Evolutionary conservation across 2,329 filamentous ascomycete genomes (phyloP).

Genomic region (Taxawa tesnikishii): DNA sequence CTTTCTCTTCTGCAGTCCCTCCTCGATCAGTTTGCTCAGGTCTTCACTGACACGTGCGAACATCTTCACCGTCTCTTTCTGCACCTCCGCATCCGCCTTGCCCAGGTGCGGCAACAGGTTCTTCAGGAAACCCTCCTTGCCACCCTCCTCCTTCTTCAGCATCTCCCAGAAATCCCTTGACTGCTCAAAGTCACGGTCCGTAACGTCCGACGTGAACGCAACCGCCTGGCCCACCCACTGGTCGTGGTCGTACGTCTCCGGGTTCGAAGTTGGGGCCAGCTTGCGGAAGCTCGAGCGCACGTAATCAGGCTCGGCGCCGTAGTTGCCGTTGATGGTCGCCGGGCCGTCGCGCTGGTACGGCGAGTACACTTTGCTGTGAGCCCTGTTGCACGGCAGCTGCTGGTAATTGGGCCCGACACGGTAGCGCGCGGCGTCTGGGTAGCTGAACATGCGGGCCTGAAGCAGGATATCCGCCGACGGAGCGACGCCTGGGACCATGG

Average conservation of each 20-base stretch:
- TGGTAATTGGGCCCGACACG: slow-evolving; percentile 38
- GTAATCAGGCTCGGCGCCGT: slow-evolving; percentile 34
- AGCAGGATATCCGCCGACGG: slow-evolving; percentile 52
- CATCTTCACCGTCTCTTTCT: too few relatives aligned
- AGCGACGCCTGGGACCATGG: slow-evolving; percentile 51
- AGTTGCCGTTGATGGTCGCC: slow-evolving; percentile 27
- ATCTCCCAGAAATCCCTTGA: slow-evolving; percentile 34
- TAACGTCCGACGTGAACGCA: slow-evolving; percentile 22
- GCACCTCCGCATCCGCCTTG: too few relatives aligned
- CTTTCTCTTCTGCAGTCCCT: too few relatives aligned
- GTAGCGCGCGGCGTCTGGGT: slow-evolving; percentile 43
- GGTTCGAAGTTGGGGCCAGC: slow-evolving; percentile 5
- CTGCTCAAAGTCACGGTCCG: slow-evolving; percentile 39
- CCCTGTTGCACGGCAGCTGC: slow-evolving; percentile 19
- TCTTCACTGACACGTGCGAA: too few relatives aligned
- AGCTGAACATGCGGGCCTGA: slow-evolving; percentile 50
- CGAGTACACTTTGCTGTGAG: slow-evolving; percentile 10
- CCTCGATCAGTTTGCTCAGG: too few relatives aligned
- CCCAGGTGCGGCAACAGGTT: slow-evolving; percentile 14
- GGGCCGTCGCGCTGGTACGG: slow-evolving; percentile 28
- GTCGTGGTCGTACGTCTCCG: slow-evolving; percentile 5
- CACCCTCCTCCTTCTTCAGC: slow-evolving; percentile 16
- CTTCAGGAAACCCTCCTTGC: slow-evolving; percentile 16
- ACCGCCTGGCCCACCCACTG: slow-evolving; percentile 15
- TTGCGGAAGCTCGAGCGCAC: slow-evolving; percentile 16